These are phyloP conservation scores for Jaapia argillacea DNA, from an alignment of 768 basidiomycete species.

Conservation along the genomic window DNA sequence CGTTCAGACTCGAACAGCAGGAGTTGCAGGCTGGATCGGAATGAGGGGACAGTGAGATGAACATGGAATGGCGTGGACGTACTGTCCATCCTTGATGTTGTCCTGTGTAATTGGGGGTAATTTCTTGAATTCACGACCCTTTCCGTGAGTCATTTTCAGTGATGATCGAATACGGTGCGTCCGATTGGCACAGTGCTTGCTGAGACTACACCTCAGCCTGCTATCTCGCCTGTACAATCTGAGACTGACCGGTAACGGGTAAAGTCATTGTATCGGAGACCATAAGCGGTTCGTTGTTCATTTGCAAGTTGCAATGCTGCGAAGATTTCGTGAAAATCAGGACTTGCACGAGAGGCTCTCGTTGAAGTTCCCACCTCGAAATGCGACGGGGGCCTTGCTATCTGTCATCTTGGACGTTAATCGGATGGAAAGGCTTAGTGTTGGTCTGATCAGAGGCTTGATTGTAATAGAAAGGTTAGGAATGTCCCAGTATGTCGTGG, in stretches of 20 bases:
- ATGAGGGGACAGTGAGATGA: slow-evolving; percentile 1
- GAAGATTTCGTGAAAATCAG: background rate
- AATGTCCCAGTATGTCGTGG: slow-evolving; percentile 7
- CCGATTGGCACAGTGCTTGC: slow-evolving; percentile 88
- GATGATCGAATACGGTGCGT: slow-evolving; percentile 81
- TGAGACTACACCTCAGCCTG: no score
- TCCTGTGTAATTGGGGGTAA: slow-evolving; percentile 55
- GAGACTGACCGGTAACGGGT: slow-evolving; percentile 63
- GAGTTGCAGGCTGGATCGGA: slow-evolving; percentile 54
- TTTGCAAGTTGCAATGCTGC: slow-evolving; percentile 80
- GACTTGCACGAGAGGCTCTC: no score
- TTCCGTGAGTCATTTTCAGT: slow-evolving; percentile 80
- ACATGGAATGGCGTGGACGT: slow-evolving; percentile 18
- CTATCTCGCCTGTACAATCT: no score
- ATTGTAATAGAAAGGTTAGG: slow-evolving; percentile 8
- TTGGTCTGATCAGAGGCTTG: slow-evolving; percentile 12
- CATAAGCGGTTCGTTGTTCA: slow-evolving; percentile 85
- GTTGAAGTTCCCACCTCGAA: background rate
- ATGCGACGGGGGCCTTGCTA: no score
- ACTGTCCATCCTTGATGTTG: slow-evolving; percentile 82
- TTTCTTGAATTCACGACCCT: slow-evolving; percentile 86
- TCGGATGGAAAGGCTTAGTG: slow-evolving; percentile 26
- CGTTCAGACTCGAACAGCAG: slow-evolving; percentile 87
- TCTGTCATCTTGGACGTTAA: slow-evolving; percentile 19
- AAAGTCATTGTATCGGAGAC: slow-evolving; percentile 84